These are phyloP conservation scores for Cyberlindnera galapagoensis DNA, from an alignment of 805 yeast genomes.

Conservation along the genomic window DNA sequence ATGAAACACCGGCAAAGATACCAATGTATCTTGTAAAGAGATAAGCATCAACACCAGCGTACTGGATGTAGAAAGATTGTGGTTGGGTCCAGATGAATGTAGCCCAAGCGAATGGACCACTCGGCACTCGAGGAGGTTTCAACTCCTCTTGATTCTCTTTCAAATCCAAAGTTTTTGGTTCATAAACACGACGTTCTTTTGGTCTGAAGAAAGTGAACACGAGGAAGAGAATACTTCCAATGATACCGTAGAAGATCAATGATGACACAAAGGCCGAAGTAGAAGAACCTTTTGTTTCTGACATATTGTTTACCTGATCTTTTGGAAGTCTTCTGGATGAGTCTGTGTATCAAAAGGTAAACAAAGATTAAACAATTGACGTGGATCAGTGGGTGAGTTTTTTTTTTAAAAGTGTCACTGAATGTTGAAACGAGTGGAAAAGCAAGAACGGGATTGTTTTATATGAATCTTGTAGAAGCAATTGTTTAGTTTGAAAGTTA, in stretches of 20 bases:
- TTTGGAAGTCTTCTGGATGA: too few relatives aligned
- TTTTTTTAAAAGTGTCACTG: too few relatives aligned
- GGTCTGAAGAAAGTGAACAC: constrained; percentile 60
- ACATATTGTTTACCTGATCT: neutral
- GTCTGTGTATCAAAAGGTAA: too few relatives aligned
- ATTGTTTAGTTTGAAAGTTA: too few relatives aligned
- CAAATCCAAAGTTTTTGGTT: constrained; percentile 60
- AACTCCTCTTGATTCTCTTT: constrained; percentile 45
- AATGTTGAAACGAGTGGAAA: too few relatives aligned
- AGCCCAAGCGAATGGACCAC: constrained; percentile 59
- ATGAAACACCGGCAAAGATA: constrained; percentile 34
- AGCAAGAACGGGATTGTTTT: too few relatives aligned
- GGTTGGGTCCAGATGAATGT: constrained; percentile 44
- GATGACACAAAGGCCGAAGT: constrained; percentile 75
- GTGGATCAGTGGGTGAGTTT: too few relatives aligned
- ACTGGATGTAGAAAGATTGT: constrained; percentile 57
- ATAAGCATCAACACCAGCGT: constrained; percentile 71
- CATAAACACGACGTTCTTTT: constrained; percentile 63
- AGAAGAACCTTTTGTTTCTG: constrained; percentile 38
- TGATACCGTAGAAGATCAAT: constrained; percentile 57
- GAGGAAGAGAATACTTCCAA: constrained; percentile 51
- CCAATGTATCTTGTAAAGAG: constrained; percentile 62
- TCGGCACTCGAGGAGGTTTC: constrained; percentile 20
- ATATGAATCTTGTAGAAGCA: too few relatives aligned
- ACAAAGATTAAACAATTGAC: too few relatives aligned